Evolutionary conservation across 2,329 filamentous ascomycete genomes (phyloP), one percentile per base, ranked within the genome.

Genomic region (Xylariaceae sp.): DNA sequence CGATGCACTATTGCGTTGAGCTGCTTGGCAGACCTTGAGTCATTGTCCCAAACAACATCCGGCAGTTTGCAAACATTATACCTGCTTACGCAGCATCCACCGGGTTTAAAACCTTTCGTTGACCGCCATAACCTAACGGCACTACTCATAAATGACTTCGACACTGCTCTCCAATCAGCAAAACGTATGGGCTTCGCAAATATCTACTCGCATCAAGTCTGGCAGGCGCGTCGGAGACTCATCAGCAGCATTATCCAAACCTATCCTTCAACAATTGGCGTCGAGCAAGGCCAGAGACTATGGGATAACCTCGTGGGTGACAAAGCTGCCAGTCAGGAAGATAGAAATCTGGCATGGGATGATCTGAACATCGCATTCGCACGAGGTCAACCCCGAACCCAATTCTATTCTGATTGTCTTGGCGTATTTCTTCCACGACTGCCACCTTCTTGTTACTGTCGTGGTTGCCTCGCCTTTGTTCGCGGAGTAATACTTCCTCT

Each of bases 251-350:
- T 90, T 35, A 78, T 92, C 32, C 68, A 71, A 2, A 51, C 73
- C 32, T 71, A 82, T 45, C 78, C 81, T n/a, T 77, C 86, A 9
- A 78, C 81, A 0, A 78, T 95, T 42, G 77, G 81, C 0, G 62
- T 73, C 2, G 78, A 85, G 1, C 73, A 88, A 4, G 83, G 85
- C 14, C 71, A 74, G 39, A 74, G 73, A 11, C 75, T 95, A 1
- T 95, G 89, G 89, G 75, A 85, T 49, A 73, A 85, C 36, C 74
- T 94, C 22, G 82, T 95, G 42, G 87, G 89, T 11, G 73, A 77
- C 5, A 69, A 75, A 36, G 81, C 83, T 3, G 69, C 82, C 4
- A 81, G 78, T 19, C 69, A 75, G 3, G 75, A 79, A 9, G 83
- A 88, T 52, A 77, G 87, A 47, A 77, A 81, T 51, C 71, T 75